Base-by-base conservation (phyloP, 2,329 filamentous ascomycete species). In the Ophiostoma quercus region DNA sequence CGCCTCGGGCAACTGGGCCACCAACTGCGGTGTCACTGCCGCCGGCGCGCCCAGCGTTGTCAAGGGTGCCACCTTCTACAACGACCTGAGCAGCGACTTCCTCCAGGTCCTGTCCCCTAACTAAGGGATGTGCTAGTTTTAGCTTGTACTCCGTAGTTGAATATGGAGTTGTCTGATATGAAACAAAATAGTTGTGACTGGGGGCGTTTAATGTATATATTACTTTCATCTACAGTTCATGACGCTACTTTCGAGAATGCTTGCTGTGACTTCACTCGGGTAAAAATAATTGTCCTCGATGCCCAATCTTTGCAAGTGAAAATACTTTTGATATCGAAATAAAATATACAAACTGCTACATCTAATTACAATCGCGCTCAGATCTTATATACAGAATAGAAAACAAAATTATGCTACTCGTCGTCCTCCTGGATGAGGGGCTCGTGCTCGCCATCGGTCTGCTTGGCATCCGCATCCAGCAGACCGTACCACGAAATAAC, bases 1-100 rank as follows among this genome's bases (percentile, higher is more conserved):
- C 67, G 76, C 77, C 9, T 81, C 83, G 32, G 84, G 86, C 22
- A 80, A 82, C 74, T 87, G 84, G 77, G 78, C 79, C 2, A 75
- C 79, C 51, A 79, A 82, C 67, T 85, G 83, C 77, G 82, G 83
- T 70, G 81, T 82, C 1, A 84, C 81, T 0, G 73, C 75, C 29
- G 72, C 76, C 0, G 79, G 77, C 2, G 79, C 80, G 0, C 82
- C 82, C 0, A 79, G 75, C 0, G 77, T 73, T 66, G 80, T 83
- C 29, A 77, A 78, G 70, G 83, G 83, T 0, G 83, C 83, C 0
- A 83, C 81, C 39, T 85, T 85, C 73, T 83, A 82, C 67, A 84
- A 81, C 0, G 77, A 84, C 71, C 73, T 85, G 70, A 75, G 76
- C 25, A 79, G 79, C 51, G 73, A 78, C 32, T 80, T 80, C 72